Evolutionary conservation across 1,284 basidiomycete genomes (phyloP).

Genomic region (Microbotryum violaceum): DNA sequence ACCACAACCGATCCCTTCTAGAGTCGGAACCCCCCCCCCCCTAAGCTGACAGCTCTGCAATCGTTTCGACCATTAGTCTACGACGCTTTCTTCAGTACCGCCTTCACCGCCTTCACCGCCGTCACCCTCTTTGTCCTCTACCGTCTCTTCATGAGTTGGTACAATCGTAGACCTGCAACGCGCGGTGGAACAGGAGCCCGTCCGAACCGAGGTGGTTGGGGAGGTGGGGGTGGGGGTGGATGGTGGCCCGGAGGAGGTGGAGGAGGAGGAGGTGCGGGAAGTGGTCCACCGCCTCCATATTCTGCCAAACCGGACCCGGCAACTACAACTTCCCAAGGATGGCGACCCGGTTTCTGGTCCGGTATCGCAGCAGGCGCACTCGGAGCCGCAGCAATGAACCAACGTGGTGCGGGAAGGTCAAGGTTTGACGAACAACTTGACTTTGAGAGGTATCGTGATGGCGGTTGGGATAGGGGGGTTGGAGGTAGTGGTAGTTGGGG

Average conservation of each 20-base stretch:
- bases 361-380: conserved; percentile 59
- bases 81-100: conserved; percentile 52
- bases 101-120: conserved; percentile 48
- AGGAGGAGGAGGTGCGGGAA: conserved; percentile 36
- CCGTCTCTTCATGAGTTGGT: conserved; percentile 33
- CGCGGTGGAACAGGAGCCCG: conserved; percentile 34
- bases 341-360: conserved; percentile 72
- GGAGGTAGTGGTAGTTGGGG: conserved; percentile 40
- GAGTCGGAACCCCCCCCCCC: no score
- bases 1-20: conserved; percentile 14
- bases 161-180: neutral
- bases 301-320: conserved; percentile 45
- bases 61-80: conserved; percentile 34
- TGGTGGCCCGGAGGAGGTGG: conserved; percentile 30
- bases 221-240: conserved; percentile 44
- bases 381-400: conserved; percentile 32
- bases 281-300: conserved; percentile 69
- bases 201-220: conserved; percentile 43
- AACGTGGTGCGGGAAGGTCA: conserved; percentile 26
- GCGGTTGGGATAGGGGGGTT: conserved; percentile 26
- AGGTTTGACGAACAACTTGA: conserved; percentile 52
- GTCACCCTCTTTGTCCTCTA: conserved; percentile 50
- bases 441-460: conserved; percentile 36
- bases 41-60: no score
- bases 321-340: conserved; percentile 34